A percentile compares a stretch with the other conserved stretches of the same genome.
Evolutionary conservation across 1,284 basidiomycete genomes (phyloP).

Genomic region (Wolfiporia cocos): DNA sequence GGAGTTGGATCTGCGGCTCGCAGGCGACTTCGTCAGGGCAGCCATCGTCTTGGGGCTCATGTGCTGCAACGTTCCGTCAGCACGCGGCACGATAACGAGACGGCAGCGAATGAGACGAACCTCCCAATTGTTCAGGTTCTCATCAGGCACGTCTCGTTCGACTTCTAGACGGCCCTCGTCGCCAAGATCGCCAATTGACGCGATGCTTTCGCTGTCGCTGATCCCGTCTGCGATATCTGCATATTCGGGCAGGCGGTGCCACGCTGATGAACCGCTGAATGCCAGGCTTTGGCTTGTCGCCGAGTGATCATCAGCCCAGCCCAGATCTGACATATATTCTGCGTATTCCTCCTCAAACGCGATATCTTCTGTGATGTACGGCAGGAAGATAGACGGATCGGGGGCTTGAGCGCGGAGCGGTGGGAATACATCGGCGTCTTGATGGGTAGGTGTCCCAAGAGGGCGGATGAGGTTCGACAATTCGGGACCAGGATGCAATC

Average conservation of each 20-base stretch:
- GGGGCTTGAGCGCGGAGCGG: constrained; percentile 77
- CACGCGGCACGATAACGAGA: constrained; percentile 1
- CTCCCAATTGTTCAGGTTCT: constrained; percentile 92
- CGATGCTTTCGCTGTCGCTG: constrained; percentile 87
- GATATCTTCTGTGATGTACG: constrained; percentile 80
- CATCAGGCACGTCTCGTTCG: constrained; percentile 59
- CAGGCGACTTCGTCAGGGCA: constrained; percentile 82
- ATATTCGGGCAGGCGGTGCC: constrained; percentile 68
- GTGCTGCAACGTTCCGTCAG: constrained; percentile 46
- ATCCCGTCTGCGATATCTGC: constrained; percentile 74
- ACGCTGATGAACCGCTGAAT: constrained; percentile 58
- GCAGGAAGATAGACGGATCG: constrained; percentile 79
- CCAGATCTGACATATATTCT: constrained; percentile 79
- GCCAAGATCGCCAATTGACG: constrained; percentile 80
- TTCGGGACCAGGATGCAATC: constrained; percentile 69
- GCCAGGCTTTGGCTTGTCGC: constrained; percentile 29
- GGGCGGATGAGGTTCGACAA: constrained; percentile 68
- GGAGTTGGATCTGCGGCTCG: constrained; percentile 73
- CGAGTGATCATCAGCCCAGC: constrained; percentile 57
- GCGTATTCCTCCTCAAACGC: constrained; percentile 87
- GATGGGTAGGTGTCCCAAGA: constrained; percentile 68
- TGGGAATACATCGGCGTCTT: constrained; percentile 78
- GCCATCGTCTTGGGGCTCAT: constrained; percentile 93
- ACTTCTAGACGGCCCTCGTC: constrained; percentile 66
- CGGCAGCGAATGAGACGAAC: constrained; percentile 45